Percentiles rank a stretch among this genome's conserved stretches.
Conservation (phyloP, 768 basidiomycete species). For the Nidularia sp. region DNA sequence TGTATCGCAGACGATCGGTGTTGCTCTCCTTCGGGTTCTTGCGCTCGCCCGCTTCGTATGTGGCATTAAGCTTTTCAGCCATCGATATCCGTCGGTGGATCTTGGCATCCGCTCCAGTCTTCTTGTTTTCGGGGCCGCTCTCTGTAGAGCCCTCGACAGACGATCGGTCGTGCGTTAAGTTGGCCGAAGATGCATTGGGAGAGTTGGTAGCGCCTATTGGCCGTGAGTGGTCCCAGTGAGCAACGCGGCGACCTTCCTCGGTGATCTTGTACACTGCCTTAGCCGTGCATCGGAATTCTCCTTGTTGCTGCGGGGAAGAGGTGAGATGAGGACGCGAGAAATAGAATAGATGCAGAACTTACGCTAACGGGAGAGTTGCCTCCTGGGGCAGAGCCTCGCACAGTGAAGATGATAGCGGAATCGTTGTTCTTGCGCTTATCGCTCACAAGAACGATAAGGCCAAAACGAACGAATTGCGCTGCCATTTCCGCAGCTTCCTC, state of each 20-base stretch:
- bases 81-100: constrained; percentile 78
- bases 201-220: constrained; percentile 43
- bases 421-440: constrained; percentile 91
- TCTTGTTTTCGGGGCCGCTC: constrained; percentile 19
- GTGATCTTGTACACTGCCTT: constrained; percentile 95
- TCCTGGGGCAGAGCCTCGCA: constrained; percentile 74
- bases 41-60: constrained; percentile 48
- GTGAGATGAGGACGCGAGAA: constrained; percentile 7
- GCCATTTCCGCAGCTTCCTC: constrained; percentile 98
- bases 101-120: constrained; percentile 43
- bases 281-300: constrained; percentile 94
- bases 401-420: constrained; percentile 90
- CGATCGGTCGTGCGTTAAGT: constrained; percentile 54
- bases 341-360: constrained; percentile 22
- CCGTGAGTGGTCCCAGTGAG: constrained; percentile 71
- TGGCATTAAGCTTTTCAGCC: constrained; percentile 65
- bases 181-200: constrained; percentile 62
- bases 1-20: constrained; percentile 84
- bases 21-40: constrained; percentile 81
- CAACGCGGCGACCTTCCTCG: constrained; percentile 82
- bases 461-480: constrained; percentile 95
- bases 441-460: constrained; percentile 83
- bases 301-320: constrained; percentile 62
- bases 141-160: constrained; percentile 52
- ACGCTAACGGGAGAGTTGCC: constrained; percentile 75